A percentile compares a stretch with the other conserved stretches of the same genome.
phyloP scores from a whole-genome alignment of 1,284 basidiomycete genomes.

The Ceratobasidium sp. region DNA sequence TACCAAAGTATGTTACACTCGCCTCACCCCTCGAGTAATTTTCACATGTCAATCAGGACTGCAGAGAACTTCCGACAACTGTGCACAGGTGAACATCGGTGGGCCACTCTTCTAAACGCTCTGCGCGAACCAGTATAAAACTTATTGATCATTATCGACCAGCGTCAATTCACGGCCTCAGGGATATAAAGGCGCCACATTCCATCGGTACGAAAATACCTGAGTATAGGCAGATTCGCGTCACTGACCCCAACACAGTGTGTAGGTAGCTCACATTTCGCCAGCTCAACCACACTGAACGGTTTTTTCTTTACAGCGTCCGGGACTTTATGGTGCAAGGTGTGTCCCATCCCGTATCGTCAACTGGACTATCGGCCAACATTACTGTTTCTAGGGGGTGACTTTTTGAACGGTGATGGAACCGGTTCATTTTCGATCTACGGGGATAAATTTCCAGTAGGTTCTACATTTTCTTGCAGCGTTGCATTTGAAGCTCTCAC shows the following conservation, averaged over 20 bases:
- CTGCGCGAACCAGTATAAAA: not conserved
- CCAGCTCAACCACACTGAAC: not conserved
- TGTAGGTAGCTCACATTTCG: constrained; percentile 66
- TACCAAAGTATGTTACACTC: constrained; percentile 70
- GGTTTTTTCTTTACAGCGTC: constrained; percentile 58
- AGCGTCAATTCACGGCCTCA: constrained; percentile 87
- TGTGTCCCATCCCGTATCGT: constrained; percentile 42
- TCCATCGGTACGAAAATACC: constrained; percentile 75
- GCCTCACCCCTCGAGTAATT: not conserved
- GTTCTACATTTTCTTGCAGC: constrained; percentile 49
- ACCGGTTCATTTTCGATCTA: constrained; percentile 96
- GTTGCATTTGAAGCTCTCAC: constrained; percentile 53
- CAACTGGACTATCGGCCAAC: not conserved
- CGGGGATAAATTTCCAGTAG: constrained; percentile 86
- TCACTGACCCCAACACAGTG: constrained; percentile 29
- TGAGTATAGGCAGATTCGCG: constrained; percentile 6
- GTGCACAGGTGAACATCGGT: constrained; percentile 96
- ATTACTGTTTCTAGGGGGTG: constrained; percentile 65
- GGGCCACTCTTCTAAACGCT: constrained; percentile 37
- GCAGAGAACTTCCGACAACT: constrained; percentile 98
- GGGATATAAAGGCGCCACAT: constrained; percentile 87
- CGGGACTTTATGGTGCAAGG: constrained; percentile 79
- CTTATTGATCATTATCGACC: constrained; percentile 15
- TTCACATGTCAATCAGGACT: constrained; percentile 61
- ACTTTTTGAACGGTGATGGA: constrained; percentile 89